Conservation (phyloP, 1,284 basidiomycete species). For the Irpex lacteus region DNA sequence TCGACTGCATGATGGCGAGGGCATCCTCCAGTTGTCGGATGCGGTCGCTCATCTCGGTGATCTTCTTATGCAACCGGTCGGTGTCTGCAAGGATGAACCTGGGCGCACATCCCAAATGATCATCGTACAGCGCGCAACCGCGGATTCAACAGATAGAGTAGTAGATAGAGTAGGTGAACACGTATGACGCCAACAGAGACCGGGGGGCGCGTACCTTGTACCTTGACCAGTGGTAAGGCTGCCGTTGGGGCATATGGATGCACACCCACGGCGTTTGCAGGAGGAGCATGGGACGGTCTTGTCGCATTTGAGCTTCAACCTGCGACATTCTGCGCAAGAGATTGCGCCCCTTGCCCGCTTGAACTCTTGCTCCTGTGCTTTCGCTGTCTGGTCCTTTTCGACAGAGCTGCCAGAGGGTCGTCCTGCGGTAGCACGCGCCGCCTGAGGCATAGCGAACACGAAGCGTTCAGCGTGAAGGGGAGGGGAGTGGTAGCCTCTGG, state of each 20-base stretch:
- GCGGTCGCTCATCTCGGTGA: slow-evolving; percentile 68
- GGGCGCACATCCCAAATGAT: neutral
- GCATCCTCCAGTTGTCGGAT: slow-evolving; percentile 75
- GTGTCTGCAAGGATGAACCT: slow-evolving; percentile 78
- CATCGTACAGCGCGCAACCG: neutral
- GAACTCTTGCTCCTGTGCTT: slow-evolving; percentile 48
- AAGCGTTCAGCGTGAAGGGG: slow-evolving; percentile 4
- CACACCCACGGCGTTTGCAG: slow-evolving; percentile 68
- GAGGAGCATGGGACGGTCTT: slow-evolving; percentile 65
- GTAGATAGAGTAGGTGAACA: neutral
- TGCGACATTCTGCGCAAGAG: slow-evolving; percentile 71
- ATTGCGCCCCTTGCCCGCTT: slow-evolving; percentile 70
- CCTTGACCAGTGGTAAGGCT: slow-evolving; percentile 53
- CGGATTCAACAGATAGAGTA: neutral
- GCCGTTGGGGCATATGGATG: slow-evolving; percentile 69
- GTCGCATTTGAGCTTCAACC: slow-evolving; percentile 53
- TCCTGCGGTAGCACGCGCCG: slow-evolving; percentile 5
- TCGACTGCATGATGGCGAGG: slow-evolving; percentile 46
- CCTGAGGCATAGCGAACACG: slow-evolving; percentile 10
- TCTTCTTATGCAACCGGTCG: slow-evolving; percentile 70
- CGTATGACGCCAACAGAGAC: neutral
- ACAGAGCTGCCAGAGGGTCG: slow-evolving; percentile 13
- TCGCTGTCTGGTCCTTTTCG: slow-evolving; percentile 44
- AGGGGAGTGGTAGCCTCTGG: neutral
- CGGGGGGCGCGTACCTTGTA: slow-evolving; percentile 50